Evolutionary conservation across 2,329 filamentous ascomycete genomes (phyloP), one percentile per base, ranked within the genome.

Genomic region (Scedosporium minutisporum): DNA sequence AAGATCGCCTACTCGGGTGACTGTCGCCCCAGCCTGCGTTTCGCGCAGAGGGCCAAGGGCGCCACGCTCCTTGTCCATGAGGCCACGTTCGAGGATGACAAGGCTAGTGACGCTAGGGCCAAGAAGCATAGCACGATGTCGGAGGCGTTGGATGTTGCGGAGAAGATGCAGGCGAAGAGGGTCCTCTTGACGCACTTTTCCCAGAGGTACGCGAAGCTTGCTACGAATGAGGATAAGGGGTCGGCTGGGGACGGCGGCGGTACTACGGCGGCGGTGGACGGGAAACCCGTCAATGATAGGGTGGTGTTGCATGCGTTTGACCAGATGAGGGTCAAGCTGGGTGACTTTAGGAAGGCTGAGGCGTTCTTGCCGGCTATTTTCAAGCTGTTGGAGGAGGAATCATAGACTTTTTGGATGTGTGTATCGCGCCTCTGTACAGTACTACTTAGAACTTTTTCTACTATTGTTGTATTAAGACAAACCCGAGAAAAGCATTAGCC

Each of bases 1-100:
- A 95, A 93, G 72, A 81, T 96, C 63, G 91, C 91, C 57, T 99
- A 96, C 76, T 96, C 91, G 4, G 95, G 95, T 63, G 95, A 99
- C 77, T 97, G 93, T 72, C 84, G 95, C 6, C 95, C 95, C 0
- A 91, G 85, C 3, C 69, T 76, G 2, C 71, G 76, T 0, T 97
- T 99, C 70, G 84, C 86, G 0, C 67, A 74, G 12, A 88, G 93
- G 60, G 96, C 90, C 57, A 77, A 78, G 57, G 87, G 86, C 65
- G 87, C 89, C 1, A 96, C 93, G 14, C 82, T 99, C 6, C 84
- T 97, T 4, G 85, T 99, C 63, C 95, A 99, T 77, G 95, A 99
- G 80, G 93, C 92, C 65, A 99, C 95, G 0, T 97, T 99, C 71
- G 91, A 95, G 68, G 91, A 96, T 71, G 90, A 95, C 69, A 83